Evolutionary conservation across 2,329 filamentous ascomycete genomes (phyloP), one percentile per base, ranked within the genome.

Genomic region (Diaporthe velutina): DNA sequence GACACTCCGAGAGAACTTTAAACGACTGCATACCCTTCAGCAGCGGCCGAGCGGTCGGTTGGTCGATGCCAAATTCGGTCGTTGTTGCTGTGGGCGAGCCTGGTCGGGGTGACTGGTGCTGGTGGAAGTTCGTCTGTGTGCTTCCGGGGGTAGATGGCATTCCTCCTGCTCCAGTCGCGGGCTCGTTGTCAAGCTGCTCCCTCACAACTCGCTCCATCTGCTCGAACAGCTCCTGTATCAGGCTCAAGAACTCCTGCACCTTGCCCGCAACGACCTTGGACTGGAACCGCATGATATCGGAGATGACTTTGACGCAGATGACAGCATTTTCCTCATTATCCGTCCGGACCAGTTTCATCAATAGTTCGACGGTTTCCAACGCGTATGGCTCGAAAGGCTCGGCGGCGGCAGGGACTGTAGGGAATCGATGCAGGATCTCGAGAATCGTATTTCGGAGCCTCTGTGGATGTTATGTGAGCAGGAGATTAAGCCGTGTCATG

Each of bases 251-350:
- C 3, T 92, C 90, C 83, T 98, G 96, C 4, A 98, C 96, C 82
- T 94, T 95, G 74, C 90, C 89, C 55, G 85, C 84, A 10, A 98
- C 91, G 35, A 93, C 92, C 85, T 96, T 97, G 74, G 93, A 91
- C 84, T 98, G 96, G 81, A 98, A 95, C 66, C 97, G 93, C 89
- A 98, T 95, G 77, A 98, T 93, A 82, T 99, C 97, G 87, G 98
- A 98, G 70, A 98, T 95, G 19, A 96, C 98, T 88, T 99, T 99
- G 85, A 99, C 95, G 82, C 96, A 98, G 77, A 99, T 87, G n/a
- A 97, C 95, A 2, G 96, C 97, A 88, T 99, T 99, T 77, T 99
- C 97, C 85, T 99, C 97, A 80, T 99, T 99, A 84, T 99, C 97
- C 55, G 92, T 93, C 78, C 93, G 92, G 75, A 98, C 95, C 74